Evolutionary conservation across 768 basidiomycete genomes (phyloP).

Genomic region (Kwoniella sp.): DNA sequence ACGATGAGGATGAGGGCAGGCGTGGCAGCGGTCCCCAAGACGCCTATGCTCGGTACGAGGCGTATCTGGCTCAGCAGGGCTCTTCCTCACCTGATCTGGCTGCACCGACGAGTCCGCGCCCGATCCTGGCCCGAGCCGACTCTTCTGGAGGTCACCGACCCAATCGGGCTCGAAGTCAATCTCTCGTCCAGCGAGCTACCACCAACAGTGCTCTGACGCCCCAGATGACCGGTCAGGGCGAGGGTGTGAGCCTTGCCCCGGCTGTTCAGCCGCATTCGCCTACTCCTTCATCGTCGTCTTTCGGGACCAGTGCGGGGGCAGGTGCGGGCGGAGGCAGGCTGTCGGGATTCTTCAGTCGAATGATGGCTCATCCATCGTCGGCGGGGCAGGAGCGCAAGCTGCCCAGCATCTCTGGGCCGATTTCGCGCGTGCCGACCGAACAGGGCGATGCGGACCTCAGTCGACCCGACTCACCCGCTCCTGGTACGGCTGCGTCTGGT

Average conservation of each 20-base stretch:
- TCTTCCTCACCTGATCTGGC: neutral
- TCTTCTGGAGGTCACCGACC: neutral
- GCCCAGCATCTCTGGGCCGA: slow-evolving; percentile 62
- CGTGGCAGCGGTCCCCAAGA: slow-evolving; percentile 58
- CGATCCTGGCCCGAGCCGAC: slow-evolving; percentile 54
- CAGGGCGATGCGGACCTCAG: neutral
- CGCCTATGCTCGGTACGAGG: slow-evolving; percentile 83
- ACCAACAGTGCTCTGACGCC: slow-evolving; percentile 39
- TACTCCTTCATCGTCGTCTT: slow-evolving; percentile 3
- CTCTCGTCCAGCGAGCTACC: slow-evolving; percentile 17
- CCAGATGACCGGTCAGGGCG: slow-evolving; percentile 50
- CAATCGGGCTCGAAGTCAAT: slow-evolving; percentile 4
- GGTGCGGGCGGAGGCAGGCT: slow-evolving; percentile 30
- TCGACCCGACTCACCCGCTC: slow-evolving; percentile 1
- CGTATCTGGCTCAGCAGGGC: slow-evolving; percentile 59
- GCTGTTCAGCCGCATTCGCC: slow-evolving; percentile 7
- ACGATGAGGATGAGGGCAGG: neutral
- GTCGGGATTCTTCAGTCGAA: slow-evolving; percentile 34
- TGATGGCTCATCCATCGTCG: slow-evolving; percentile 21
- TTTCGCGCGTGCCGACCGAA: slow-evolving; percentile 13
- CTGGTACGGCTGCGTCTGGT: neutral
- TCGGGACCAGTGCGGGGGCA: neutral
- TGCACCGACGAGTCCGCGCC: no score
- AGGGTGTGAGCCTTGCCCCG: neutral
- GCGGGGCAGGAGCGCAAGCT: slow-evolving; percentile 16